Percentiles rank a stretch among this genome's conserved stretches.
phyloP scores from a whole-genome alignment of 2,329 filamentous ascomycete genomes.

The Talaromyces rugulosus region DNA sequence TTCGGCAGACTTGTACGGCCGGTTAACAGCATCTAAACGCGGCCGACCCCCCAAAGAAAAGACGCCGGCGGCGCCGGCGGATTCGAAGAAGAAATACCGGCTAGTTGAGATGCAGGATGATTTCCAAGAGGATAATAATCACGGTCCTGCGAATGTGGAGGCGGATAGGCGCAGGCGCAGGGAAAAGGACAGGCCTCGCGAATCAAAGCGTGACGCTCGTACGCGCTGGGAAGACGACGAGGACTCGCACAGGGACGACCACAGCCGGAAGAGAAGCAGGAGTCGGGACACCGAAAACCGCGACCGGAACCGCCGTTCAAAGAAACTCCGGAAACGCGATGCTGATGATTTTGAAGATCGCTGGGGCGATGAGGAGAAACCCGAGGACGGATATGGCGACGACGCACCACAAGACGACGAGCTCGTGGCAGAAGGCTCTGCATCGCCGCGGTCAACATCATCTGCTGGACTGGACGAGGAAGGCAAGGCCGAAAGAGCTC shows the following conservation, averaged over 20 bases:
- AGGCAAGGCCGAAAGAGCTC: conserved; percentile 53
- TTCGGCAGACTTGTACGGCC: conserved; percentile 43
- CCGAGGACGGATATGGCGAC: conserved; percentile 38
- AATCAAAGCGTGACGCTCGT: conserved; percentile 4
- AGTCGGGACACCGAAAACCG: conserved; percentile 32
- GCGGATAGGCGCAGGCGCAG: conserved; percentile 31
- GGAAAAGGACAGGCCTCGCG: not conserved
- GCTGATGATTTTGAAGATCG: conserved; percentile 65
- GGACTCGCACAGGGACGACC: conserved; percentile 22
- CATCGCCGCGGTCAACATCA: conserved; percentile 27
- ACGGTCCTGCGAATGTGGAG: conserved; percentile 32
- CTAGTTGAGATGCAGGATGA: conserved; percentile 53
- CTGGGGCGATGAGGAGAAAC: conserved; percentile 72
- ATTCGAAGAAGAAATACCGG: conserved; percentile 49
- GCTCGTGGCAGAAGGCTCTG: conserved; percentile 57
- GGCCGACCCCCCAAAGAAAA: not conserved
- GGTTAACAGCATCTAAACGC: conserved; percentile 19
- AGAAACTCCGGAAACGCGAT: conserved; percentile 49
- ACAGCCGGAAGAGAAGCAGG: conserved; percentile 30
- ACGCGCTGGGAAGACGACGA: conserved; percentile 14
- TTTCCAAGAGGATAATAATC: conserved; percentile 18
- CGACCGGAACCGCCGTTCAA: conserved; percentile 44
- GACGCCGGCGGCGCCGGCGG: not conserved
- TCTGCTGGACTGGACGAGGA: conserved; percentile 58
- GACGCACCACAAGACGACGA: conserved; percentile 51